These are phyloP conservation scores for Prunus armeniaca DNA, from an alignment of 306 rosid species.

Conservation along the genomic window DNA sequence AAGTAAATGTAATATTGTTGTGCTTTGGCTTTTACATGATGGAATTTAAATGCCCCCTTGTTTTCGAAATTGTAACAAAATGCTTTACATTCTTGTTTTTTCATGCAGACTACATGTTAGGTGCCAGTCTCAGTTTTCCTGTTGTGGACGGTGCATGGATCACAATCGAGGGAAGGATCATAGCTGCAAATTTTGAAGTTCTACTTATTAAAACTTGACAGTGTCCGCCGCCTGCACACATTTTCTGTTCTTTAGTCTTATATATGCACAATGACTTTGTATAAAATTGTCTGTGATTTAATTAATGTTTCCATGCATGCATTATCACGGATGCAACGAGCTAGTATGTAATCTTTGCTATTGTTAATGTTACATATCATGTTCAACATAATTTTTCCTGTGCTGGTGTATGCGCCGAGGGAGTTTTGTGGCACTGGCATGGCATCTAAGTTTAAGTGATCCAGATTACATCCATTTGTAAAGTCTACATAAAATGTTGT, in stretches of 20 bases:
- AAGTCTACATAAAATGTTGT: too few relatives aligned
- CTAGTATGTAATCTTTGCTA: not conserved
- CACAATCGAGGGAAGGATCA: conserved; percentile 13
- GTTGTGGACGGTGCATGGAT: conserved; percentile 16
- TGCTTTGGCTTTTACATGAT: not conserved
- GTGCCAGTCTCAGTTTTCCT: not conserved
- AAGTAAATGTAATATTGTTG: not conserved
- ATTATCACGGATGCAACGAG: not conserved
- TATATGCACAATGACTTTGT: not conserved
- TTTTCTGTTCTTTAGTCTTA: not conserved
- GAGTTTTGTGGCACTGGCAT: too few relatives aligned
- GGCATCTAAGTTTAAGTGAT: too few relatives aligned
- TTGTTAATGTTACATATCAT: conserved; percentile 3
- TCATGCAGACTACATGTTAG: conserved; percentile 21
- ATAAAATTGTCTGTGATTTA: not conserved
- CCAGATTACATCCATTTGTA: too few relatives aligned
- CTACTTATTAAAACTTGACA: not conserved
- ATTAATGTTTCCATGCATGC: not conserved
- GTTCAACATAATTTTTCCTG: not conserved
- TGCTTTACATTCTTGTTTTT: conserved; percentile 7
- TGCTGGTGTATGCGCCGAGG: not conserved
- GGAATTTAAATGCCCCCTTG: not conserved
- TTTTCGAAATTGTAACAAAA: not conserved
- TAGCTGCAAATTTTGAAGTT: conserved; percentile 5
- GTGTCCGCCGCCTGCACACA: not conserved